Percentiles rank a stretch among this genome's conserved stretches.
Conservation (phyloP, 192 early-diverging fungal species). For the Neocallimastix lanati region DNA sequence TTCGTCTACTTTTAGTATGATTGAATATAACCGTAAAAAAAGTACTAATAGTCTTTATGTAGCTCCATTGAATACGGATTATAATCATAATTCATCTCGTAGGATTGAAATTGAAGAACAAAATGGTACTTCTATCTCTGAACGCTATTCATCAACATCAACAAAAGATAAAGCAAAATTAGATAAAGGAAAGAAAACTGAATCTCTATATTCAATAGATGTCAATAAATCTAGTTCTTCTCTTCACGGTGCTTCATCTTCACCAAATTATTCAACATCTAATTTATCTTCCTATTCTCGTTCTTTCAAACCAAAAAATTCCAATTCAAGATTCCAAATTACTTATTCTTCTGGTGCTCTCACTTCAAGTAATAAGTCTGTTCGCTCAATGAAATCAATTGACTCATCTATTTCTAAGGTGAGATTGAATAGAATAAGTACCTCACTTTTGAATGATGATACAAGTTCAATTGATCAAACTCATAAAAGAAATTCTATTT, state of each 20-base stretch:
- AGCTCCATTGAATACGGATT: too few species aligned
- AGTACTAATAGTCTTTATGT: neutral
- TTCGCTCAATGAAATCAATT: neutral
- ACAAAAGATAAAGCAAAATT: neutral
- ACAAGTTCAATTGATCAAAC: neutral
- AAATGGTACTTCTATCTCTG: neutral
- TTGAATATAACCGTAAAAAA: neutral
- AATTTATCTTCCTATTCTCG: neutral
- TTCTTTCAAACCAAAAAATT: neutral
- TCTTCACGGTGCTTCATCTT: neutral
- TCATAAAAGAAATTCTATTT: neutral
- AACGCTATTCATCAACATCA: neutral
- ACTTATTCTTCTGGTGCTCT: neutral
- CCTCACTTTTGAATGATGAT: neutral
- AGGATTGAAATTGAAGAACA: neutral
- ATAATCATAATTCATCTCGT: neutral
- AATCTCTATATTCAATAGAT: neutral
- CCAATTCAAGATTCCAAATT: neutral
- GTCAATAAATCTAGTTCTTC: neutral
- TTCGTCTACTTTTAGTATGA: neutral
- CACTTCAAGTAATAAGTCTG: neutral
- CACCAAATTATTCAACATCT: neutral
- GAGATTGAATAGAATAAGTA: neutral
- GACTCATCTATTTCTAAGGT: neutral
- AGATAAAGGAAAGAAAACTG: neutral